Evolutionary conservation across 2,329 filamentous ascomycete species (phyloP).

Genomic region (Chaetomium sp.): DNA sequence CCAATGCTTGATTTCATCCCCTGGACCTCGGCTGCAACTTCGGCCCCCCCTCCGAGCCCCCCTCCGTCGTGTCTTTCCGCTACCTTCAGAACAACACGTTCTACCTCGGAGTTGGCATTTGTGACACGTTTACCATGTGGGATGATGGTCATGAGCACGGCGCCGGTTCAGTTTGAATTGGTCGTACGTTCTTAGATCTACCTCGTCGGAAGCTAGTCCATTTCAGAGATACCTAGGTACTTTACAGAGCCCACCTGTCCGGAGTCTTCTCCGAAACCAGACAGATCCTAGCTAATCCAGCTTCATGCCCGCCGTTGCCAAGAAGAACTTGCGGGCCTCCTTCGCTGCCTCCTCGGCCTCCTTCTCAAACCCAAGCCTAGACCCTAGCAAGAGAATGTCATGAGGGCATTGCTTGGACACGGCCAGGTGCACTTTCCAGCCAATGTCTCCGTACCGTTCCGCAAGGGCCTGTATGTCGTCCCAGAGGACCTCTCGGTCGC

Average conservation of each 20-base stretch:
- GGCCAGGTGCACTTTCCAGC: slow-evolving; percentile 30
- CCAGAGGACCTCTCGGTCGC: slow-evolving; percentile 32
- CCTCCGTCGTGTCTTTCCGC: neutral
- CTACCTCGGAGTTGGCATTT: neutral
- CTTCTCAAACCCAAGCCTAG: slow-evolving; percentile 31
- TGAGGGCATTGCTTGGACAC: slow-evolving; percentile 30
- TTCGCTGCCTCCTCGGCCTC: slow-evolving; percentile 28
- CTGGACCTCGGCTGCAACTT: neutral
- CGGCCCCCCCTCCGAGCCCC: neutral
- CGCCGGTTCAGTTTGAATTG: neutral
- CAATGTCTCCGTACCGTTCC: slow-evolving; percentile 23
- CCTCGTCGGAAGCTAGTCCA: neutral
- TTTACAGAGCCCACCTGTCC: neutral
- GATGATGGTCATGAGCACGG: neutral
- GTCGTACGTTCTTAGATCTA: neutral
- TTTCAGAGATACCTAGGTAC: neutral
- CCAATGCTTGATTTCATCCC: neutral
- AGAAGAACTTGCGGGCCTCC: slow-evolving; percentile 23
- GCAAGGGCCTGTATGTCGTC: slow-evolving; percentile 33
- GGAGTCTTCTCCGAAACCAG: neutral
- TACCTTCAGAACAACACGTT: neutral
- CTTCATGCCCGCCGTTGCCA: slow-evolving; percentile 3
- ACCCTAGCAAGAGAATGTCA: slow-evolving; percentile 34
- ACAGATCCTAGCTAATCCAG: neutral
- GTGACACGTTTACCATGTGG: neutral